Conservation (phyloP, 1,284 basidiomycete genomes). For the Trichosporon sp. region DNA sequence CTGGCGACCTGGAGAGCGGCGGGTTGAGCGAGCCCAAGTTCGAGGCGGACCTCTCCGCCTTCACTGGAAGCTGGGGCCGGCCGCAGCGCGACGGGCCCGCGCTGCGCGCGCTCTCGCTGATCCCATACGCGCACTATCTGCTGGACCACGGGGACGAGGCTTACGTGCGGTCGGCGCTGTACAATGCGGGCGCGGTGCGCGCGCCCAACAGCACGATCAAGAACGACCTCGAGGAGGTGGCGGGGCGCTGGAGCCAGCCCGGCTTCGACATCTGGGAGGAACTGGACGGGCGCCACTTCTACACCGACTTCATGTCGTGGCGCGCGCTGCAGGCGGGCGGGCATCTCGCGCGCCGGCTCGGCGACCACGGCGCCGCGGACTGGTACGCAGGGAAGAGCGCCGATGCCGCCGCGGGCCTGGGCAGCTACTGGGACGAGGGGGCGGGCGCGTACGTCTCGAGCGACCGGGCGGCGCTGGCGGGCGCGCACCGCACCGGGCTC, state of each 20-base stretch:
- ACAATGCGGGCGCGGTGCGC: constrained; percentile 30
- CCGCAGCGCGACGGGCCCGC: constrained; percentile 55
- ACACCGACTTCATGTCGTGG: constrained; percentile 47
- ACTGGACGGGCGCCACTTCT: constrained; percentile 51
- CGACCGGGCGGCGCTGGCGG: not conserved
- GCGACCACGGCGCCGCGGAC: constrained; percentile 40
- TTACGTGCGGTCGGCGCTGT: constrained; percentile 46
- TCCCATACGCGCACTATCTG: constrained; percentile 49
- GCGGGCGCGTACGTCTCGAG: not conserved
- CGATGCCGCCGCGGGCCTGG: constrained; percentile 31
- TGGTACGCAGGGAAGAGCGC: constrained; percentile 43
- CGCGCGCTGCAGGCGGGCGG: constrained; percentile 49
- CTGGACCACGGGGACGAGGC: constrained; percentile 45
- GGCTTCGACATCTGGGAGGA: constrained; percentile 52
- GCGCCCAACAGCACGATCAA: constrained; percentile 47
- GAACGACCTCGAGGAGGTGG: constrained; percentile 54
- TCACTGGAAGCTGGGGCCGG: constrained; percentile 50
- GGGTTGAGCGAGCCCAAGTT: constrained; percentile 58
- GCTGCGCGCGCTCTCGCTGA: constrained; percentile 50
- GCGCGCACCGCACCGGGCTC: constrained; percentile 31
- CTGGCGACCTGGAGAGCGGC: constrained; percentile 50
- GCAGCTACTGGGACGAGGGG: constrained; percentile 28
- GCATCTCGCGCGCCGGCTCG: constrained; percentile 40
- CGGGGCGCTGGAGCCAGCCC: constrained; percentile 38
- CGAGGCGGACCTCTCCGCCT: constrained; percentile 48